Evolutionary conservation across 352 stramenopile species (phyloP).

Genomic region (Globisporangium mamillatum): DNA sequence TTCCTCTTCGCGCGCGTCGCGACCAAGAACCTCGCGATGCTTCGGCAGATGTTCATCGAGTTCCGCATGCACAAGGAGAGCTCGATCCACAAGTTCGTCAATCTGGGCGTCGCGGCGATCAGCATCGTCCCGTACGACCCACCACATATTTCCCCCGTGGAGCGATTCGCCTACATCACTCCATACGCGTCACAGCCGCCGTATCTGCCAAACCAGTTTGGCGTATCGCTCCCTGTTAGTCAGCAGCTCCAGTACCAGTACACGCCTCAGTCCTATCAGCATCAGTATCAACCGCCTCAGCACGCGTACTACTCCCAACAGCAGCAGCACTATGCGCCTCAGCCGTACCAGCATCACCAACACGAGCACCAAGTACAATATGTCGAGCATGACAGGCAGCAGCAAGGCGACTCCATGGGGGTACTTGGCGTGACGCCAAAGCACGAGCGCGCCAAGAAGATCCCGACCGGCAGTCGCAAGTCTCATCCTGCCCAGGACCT

Average conservation of each 20-base stretch:
- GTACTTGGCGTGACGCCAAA: neutral
- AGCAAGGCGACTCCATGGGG: neutral
- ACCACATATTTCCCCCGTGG: neutral
- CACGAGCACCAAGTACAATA: too few species aligned
- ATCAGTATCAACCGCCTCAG: neutral
- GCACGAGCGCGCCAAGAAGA: slow-evolving; percentile 8
- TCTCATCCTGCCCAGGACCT: neutral
- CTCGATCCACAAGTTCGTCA: slow-evolving; percentile 27
- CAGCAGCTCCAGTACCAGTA: neutral
- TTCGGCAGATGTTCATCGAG: slow-evolving; percentile 41
- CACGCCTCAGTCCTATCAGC: neutral
- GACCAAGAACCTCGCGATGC: slow-evolving; percentile 36
- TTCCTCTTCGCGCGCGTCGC: slow-evolving; percentile 36
- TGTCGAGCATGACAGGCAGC: neutral
- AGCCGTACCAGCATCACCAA: too few species aligned
- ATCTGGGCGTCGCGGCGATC: slow-evolving; percentile 26
- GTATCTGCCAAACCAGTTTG: neutral
- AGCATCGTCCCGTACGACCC: slow-evolving; percentile 39
- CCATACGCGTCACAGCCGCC: neutral
- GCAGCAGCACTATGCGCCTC: slow-evolving; percentile 7
- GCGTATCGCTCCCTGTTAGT: neutral
- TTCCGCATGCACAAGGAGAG: slow-evolving; percentile 28
- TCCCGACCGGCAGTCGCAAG: neutral
- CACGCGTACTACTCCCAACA: slow-evolving; percentile 6
- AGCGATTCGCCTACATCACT: neutral